A percentile compares a stretch with the other conserved stretches of the same genome.
phyloP scores from a whole-genome alignment of 176 grass and related monocot genomes.

The Miscanthus lutarioriparius region DNA sequence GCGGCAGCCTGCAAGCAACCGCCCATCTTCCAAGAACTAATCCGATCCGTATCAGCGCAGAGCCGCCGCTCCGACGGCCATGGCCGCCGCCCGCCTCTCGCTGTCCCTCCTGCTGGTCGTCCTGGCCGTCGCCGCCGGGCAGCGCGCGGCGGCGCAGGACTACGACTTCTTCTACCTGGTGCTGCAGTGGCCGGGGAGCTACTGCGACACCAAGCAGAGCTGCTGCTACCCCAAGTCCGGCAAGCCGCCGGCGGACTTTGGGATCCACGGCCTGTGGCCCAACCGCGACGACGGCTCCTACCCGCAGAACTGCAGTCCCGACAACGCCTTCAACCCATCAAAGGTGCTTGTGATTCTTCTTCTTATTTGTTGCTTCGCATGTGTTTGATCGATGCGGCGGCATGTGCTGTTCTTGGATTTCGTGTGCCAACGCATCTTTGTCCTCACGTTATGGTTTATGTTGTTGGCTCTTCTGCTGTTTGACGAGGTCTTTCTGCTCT shows the following conservation, averaged over 20 bases:
- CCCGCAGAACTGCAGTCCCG: constrained; percentile 77
- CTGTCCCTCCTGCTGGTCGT: constrained; percentile 18
- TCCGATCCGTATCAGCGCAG: neutral
- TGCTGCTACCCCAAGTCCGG: constrained; percentile 87
- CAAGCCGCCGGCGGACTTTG: constrained; percentile 86
- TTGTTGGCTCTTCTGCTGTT: no score
- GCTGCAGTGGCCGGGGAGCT: constrained; percentile 88
- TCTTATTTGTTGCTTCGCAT: neutral
- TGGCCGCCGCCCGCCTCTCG: constrained; percentile 33
- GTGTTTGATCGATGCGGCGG: no score
- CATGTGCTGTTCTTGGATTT: neutral
- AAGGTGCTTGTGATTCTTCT: constrained; percentile 40
- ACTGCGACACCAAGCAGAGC: constrained; percentile 83
- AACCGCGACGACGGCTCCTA: constrained; percentile 88
- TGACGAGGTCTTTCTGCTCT: neutral
- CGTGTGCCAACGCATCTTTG: no score
- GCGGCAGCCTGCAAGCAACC: neutral
- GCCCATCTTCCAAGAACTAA: neutral
- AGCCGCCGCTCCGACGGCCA: neutral
- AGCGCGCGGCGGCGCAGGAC: constrained; percentile 47
- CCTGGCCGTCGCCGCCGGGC: constrained; percentile 15
- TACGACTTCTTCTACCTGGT: constrained; percentile 95
- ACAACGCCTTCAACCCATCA: constrained; percentile 49
- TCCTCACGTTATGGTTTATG: no score
- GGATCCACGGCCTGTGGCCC: constrained; percentile 97